Conservation (phyloP, 2,329 filamentous ascomycete species). For the Clarireedia sp. region DNA sequence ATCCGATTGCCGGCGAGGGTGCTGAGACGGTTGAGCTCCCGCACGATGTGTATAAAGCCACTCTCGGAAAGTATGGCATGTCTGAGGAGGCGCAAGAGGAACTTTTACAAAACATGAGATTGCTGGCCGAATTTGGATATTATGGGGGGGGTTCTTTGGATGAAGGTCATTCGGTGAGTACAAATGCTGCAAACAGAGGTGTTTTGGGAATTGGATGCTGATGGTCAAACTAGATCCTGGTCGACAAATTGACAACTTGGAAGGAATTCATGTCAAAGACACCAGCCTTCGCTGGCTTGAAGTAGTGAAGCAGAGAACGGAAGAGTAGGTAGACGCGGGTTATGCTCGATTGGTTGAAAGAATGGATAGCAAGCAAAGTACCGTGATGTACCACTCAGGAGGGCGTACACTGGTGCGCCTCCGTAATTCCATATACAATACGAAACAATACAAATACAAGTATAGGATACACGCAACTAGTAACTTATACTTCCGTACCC, state of each 20-base stretch:
- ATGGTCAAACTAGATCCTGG: constrained; percentile 24
- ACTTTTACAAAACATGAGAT: constrained; percentile 44
- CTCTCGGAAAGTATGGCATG: constrained; percentile 30
- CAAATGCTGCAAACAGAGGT: neutral
- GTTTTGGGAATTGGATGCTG: constrained; percentile 3
- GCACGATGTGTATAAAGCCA: constrained; percentile 35
- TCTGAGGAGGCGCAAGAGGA: constrained; percentile 39
- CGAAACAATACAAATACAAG: too few species aligned
- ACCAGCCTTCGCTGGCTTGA: constrained; percentile 31
- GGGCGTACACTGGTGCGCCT: too few species aligned
- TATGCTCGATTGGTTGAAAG: neutral
- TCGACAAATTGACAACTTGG: constrained; percentile 36
- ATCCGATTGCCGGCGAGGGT: constrained; percentile 33
- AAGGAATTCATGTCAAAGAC: constrained; percentile 32
- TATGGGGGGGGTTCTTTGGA: constrained; percentile 39
- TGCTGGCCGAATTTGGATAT: constrained; percentile 46
- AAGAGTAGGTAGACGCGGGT: neutral
- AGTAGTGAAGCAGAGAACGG: constrained; percentile 21
- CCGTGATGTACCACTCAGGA: too few species aligned
- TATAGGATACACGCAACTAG: too few species aligned
- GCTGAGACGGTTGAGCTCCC: constrained; percentile 32
- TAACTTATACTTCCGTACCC: too few species aligned
- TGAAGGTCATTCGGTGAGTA: constrained; percentile 31
- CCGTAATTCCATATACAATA: too few species aligned
- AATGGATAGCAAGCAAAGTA: neutral